Conservation (phyloP, 2,329 filamentous ascomycete species). For the Trichophyton mentagrophytes region DNA sequence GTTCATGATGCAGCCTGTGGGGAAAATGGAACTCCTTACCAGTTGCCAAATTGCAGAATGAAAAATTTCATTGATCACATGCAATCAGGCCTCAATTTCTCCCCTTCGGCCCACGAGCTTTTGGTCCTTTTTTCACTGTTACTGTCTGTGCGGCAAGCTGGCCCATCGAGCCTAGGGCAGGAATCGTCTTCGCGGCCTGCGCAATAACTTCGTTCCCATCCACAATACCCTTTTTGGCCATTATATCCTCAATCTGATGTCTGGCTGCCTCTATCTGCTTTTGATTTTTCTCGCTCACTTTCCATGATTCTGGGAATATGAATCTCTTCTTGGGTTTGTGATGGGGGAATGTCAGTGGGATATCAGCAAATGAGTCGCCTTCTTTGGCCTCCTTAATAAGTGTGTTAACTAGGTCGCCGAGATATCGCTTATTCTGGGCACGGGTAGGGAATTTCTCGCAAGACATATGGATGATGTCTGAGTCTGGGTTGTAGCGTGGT, state of each 20-base stretch:
- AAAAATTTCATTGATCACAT: neutral
- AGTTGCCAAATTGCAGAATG: neutral
- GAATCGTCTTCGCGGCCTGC: constrained; percentile 22
- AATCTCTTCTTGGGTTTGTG: constrained; percentile 55
- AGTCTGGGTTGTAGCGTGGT: constrained; percentile 73
- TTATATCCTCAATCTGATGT: constrained; percentile 27
- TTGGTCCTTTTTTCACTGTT: neutral
- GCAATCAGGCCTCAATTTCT: neutral
- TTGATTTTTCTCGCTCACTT: constrained; percentile 57
- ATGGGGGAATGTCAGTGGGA: constrained; percentile 82
- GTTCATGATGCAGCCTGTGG: neutral
- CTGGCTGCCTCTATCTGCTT: constrained; percentile 52
- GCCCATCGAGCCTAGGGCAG: constrained; percentile 11
- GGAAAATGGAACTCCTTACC: neutral
- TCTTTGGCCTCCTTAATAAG: constrained; percentile 68
- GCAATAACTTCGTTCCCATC: constrained; percentile 33
- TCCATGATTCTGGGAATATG: constrained; percentile 73
- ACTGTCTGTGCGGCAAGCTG: neutral
- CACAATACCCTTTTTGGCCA: constrained; percentile 46
- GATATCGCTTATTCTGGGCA: constrained; percentile 93
- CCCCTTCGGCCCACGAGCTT: neutral
- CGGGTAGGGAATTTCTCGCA: constrained; percentile 78
- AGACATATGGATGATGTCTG: constrained; percentile 72
- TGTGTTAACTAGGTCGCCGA: constrained; percentile 62
- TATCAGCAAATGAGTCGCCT: constrained; percentile 70